Percentiles rank a stretch among this genome's conserved stretches.
Evolutionary conservation across 768 basidiomycete species (phyloP).

Genomic region (Boletales sp.): DNA sequence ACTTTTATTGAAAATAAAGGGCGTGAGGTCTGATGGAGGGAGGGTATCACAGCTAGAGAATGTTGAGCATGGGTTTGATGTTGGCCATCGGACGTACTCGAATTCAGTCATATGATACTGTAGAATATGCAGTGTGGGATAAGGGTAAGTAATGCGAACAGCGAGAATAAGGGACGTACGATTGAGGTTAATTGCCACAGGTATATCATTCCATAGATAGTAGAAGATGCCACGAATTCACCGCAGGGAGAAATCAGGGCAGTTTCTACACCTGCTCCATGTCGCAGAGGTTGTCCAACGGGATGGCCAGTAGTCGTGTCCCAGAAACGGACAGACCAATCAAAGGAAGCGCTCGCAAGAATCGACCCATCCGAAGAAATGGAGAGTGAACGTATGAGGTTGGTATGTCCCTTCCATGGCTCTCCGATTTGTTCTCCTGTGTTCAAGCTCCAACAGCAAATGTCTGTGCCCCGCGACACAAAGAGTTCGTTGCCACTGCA

Average conservation of each 20-base stretch:
- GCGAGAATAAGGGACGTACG: too few species aligned
- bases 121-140: too few species aligned
- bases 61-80: too few species aligned
- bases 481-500: background rate
- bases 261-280: background rate
- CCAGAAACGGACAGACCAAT: conserved; percentile 10
- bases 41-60: too few species aligned
- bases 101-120: too few species aligned
- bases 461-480: background rate
- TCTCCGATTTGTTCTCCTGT: conserved; percentile 1
- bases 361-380: conserved; percentile 1
- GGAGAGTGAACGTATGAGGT: background rate
- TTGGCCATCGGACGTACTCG: too few species aligned
- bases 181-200: background rate
- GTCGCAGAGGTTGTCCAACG: background rate
- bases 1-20: too few species aligned
- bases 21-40: too few species aligned
- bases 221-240: background rate
- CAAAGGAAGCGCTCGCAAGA: conserved; percentile 8
- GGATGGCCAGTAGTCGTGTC: background rate
- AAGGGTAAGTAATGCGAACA: too few species aligned
- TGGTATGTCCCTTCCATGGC: background rate
- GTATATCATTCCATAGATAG: background rate
- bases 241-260: conserved; percentile 1
- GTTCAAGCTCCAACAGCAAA: conserved; percentile 6